These are phyloP conservation scores for Raphanus sativus DNA, from an alignment of 345 rosid species.

Conservation along the genomic window DNA sequence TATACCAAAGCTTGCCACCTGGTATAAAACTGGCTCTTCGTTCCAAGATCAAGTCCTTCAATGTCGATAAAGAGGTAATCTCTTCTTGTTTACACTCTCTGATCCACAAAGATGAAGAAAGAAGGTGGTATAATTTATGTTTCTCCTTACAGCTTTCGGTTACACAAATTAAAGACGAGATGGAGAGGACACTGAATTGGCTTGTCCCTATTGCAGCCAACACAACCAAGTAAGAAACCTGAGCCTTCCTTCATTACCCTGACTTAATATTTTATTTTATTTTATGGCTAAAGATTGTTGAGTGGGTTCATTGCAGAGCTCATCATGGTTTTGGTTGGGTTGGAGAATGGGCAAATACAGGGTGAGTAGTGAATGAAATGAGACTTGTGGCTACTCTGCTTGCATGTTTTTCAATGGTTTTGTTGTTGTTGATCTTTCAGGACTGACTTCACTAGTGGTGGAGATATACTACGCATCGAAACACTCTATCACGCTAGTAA, in stretches of 20 bases:
- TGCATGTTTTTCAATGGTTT: neutral
- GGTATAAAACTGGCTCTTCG: constrained; percentile 67
- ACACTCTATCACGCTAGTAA: constrained; percentile 86
- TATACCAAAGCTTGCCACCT: constrained; percentile 87
- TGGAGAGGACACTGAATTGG: constrained; percentile 98
- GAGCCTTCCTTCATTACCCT: neutral
- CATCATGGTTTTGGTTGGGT: constrained; percentile 87
- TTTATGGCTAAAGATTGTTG: constrained; percentile 16
- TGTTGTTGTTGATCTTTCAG: constrained; percentile 41
- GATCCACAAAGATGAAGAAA: constrained; percentile 5
- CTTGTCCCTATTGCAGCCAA: constrained; percentile 89
- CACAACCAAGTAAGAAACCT: constrained; percentile 73
- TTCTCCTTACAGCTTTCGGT: constrained; percentile 62
- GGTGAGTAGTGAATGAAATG: constrained; percentile 51
- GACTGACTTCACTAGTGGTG: constrained; percentile 50
- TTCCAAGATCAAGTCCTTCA: constrained; percentile 60
- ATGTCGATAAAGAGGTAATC: constrained; percentile 58
- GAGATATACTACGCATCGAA: constrained; percentile 68
- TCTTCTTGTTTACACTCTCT: constrained; percentile 9
- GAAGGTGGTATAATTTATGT: neutral
- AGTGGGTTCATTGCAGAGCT: constrained; percentile 51
- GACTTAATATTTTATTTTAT: neutral
- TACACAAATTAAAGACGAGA: constrained; percentile 78
- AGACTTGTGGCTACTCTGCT: constrained; percentile 4
- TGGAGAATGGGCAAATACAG: constrained; percentile 95